Evolutionary conservation across 2,329 filamentous ascomycete species (phyloP).

Genomic region (Fusarium nisikadoi): DNA sequence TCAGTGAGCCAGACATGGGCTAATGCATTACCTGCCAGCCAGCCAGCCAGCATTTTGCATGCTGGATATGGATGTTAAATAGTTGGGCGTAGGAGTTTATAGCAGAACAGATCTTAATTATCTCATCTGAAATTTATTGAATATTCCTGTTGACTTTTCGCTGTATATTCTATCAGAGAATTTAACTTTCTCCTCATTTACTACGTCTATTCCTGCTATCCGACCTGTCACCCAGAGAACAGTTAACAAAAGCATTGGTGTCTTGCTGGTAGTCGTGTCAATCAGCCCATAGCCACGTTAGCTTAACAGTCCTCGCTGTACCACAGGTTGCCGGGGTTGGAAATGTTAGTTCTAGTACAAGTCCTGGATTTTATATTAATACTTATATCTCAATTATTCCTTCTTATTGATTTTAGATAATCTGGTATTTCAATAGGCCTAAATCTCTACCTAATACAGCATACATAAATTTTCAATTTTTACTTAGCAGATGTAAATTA

Average conservation of each 20-base stretch:
- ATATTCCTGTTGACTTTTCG: not conserved
- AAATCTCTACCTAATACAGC: too few relatives aligned
- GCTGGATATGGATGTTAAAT: not conserved
- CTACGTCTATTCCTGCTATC: not conserved
- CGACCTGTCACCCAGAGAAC: not conserved
- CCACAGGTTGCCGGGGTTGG: not conserved
- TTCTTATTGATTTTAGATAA: too few relatives aligned
- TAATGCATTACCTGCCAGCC: not conserved
- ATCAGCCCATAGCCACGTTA: conserved; percentile 29
- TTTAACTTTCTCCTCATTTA: not conserved
- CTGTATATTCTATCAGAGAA: not conserved
- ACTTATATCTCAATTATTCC: too few relatives aligned
- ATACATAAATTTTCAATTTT: too few relatives aligned
- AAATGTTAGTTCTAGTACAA: not conserved
- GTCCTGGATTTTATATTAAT: not conserved
- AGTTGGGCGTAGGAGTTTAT: not conserved
- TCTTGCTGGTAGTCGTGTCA: conserved; percentile 7
- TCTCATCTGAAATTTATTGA: not conserved
- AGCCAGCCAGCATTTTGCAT: not conserved
- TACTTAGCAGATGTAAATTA: not conserved
- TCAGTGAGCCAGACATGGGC: not conserved
- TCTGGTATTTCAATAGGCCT: too few relatives aligned
- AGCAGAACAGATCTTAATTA: not conserved
- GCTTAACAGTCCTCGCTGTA: conserved; percentile 1
- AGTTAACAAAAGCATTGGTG: not conserved